Evolutionary conservation across 148 eudicot genomes (phyloP).

Genomic region (Chenopodium album): DNA sequence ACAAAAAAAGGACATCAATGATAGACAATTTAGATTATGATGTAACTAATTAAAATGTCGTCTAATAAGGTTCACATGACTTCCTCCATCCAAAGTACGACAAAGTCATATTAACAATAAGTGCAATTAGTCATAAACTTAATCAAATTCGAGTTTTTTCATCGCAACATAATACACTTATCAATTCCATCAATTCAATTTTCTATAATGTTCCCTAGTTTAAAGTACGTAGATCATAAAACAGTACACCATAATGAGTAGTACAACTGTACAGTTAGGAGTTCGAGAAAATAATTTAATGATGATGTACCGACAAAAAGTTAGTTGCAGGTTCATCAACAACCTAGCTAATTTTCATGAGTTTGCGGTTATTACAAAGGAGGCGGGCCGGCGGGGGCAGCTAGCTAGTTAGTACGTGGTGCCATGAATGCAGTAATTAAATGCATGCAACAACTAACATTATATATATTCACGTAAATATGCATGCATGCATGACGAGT

Average conservation of each 20-base stretch:
- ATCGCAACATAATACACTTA: no score
- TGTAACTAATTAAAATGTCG: no score
- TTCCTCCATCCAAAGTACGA: no score
- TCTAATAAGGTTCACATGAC: no score
- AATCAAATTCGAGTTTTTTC: no score
- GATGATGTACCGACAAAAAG: not conserved
- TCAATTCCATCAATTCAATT: no score
- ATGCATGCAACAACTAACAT: slow-evolving; percentile 8
- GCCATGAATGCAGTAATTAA: not conserved
- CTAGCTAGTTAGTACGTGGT: not conserved
- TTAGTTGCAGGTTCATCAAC: not conserved
- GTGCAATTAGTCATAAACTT: no score
- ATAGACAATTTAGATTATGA: no score
- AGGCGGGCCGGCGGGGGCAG: not conserved
- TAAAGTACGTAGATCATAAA: no score
- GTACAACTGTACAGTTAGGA: not conserved
- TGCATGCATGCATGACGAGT: not conserved
- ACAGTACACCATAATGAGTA: not conserved
- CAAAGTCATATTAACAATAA: no score
- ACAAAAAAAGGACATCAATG: no score
- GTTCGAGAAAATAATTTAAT: not conserved
- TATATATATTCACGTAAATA: not conserved
- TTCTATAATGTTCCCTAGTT: no score
- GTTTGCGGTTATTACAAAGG: not conserved
- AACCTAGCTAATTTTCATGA: not conserved